Conservation (phyloP, 225 moss, liverwort and hornwort species). For the Straminergon stramineum region DNA sequence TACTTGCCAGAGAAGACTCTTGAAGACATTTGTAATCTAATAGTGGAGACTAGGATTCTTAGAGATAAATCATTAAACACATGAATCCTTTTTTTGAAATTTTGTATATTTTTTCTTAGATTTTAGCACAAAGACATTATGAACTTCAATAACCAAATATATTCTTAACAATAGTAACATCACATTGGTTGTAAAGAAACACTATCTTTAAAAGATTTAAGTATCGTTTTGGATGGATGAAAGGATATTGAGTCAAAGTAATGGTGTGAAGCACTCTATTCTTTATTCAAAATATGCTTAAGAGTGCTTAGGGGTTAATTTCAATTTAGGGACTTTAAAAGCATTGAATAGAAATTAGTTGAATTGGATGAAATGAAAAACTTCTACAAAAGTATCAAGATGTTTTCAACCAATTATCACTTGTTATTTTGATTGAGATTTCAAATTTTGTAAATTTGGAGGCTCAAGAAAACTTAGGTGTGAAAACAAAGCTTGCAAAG, state of each 20-base stretch:
- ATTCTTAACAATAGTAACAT: not conserved
- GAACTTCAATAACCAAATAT: not conserved
- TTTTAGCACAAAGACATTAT: not conserved
- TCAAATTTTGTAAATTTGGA: not conserved
- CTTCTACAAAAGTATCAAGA: not conserved
- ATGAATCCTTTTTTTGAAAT: not conserved
- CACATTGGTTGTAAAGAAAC: not conserved
- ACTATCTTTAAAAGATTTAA: not conserved
- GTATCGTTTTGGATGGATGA: not conserved
- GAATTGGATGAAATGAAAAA: not conserved
- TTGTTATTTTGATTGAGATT: not conserved
- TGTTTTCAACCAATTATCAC: not conserved
- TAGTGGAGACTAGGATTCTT: not conserved
- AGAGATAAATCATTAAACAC: not conserved
- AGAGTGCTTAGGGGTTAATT: not conserved
- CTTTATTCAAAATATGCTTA: not conserved
- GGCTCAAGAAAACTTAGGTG: no score
- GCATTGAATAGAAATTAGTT: not conserved
- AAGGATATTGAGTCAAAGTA: not conserved
- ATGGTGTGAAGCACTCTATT: not conserved
- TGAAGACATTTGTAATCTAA: not conserved
- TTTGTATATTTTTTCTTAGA: not conserved
- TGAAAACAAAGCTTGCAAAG: not conserved
- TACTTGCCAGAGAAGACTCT: not conserved
- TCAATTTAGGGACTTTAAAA: accelerated